Base-by-base conservation (phyloP, 2,329 filamentous ascomycete species). In the Grosmannia huntii region DNA sequence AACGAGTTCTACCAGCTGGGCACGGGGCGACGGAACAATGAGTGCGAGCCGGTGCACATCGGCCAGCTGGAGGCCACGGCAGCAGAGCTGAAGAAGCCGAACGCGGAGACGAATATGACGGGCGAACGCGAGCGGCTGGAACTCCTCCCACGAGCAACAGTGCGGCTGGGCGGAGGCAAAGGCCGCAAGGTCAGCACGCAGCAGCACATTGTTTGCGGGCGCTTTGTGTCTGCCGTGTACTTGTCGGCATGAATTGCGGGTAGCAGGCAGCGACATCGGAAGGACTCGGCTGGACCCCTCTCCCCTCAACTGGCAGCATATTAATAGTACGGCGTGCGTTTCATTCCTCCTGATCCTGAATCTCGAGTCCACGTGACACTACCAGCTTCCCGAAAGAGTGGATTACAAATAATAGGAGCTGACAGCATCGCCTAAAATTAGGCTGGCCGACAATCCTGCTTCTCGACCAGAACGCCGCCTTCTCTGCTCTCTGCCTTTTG, bases 1-100 rank as follows among this genome's bases (percentile, higher is more conserved):
- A 99, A 97, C 66, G 91, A 97, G 73, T 82, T 86, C 68, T 96
- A 87, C 70, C 94, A 99, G 72, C 81, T 99, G 28, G 94, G 94
- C 14, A 96, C 87, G 0, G 91, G 94, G 31, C 95, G 87, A 75
- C 76, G 92, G 61, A 94, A 83, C 66, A 97, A 97, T 67, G 68
- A 87, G 11, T 81, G 82, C 56, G 77, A 79, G 14, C 94, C 94
- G 1, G 77, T 79, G 1, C 92, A 96, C 68, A 90, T 96, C 57
- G 82, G 83, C 36, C 86, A 89, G 16, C 71, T 92, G 49, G 52
- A 44, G 0, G 21, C 14, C 25, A 9, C 2, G 46, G 21, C 21
- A 38, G 31, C n/a, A 33, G 28, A 49, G 28, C 23, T 36, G 55
- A 36, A n/a, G 21, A 23, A 33, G 68, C 66, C 7, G 79, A 79